Conservation (phyloP, 768 basidiomycete species). For the Xerocomellus intermedius region DNA sequence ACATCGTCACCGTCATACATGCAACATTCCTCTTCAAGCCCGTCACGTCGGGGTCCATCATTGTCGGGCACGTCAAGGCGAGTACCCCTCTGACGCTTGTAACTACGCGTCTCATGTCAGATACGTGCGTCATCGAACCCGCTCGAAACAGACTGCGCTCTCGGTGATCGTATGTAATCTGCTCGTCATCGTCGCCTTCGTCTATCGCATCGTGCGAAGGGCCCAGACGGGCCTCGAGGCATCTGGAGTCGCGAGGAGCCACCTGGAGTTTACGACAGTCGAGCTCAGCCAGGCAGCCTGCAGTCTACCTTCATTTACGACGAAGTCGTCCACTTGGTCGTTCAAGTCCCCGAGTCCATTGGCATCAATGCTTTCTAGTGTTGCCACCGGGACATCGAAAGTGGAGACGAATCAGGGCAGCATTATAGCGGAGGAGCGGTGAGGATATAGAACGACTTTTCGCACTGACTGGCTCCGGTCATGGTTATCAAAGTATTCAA, state of each 20-base stretch:
- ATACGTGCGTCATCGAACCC: background rate
- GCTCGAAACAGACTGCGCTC: background rate
- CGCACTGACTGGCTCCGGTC: too few species aligned
- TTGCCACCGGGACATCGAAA: background rate
- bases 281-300: conserved; percentile 6
- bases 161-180: conserved; percentile 21
- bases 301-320: background rate
- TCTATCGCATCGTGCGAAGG: conserved; percentile 8
- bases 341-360: background rate
- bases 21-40: conserved; percentile 1
- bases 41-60: background rate
- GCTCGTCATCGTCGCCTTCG: conserved; percentile 20
- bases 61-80: conserved; percentile 16
- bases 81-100: background rate
- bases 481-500: too few species aligned
- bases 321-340: conserved; percentile 2
- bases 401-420: too few species aligned
- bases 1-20: conserved; percentile 10
- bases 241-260: background rate
- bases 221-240: too few species aligned
- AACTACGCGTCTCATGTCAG: background rate
- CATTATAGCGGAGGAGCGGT: too few species aligned
- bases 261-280: conserved; percentile 9
- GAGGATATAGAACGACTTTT: too few species aligned
- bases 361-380: background rate